Conservation (phyloP, 2,329 filamentous ascomycete genomes). For the Hymenoscyphus salicellus region DNA sequence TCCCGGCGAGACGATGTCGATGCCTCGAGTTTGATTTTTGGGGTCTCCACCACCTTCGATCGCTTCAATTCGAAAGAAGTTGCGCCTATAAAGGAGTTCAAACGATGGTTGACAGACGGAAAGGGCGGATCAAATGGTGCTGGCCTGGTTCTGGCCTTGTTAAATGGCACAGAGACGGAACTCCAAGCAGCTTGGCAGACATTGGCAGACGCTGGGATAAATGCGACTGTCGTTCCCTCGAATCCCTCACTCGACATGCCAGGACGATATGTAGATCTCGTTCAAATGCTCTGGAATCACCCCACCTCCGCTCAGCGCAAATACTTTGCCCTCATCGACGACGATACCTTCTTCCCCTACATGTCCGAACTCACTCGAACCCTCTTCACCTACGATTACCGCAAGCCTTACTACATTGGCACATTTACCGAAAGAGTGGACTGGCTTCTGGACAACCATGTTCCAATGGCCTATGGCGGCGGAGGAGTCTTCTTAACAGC, state of each 20-base stretch:
- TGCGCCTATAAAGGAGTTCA: constrained; percentile 56
- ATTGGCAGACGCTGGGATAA: constrained; percentile 49
- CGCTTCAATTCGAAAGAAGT: constrained; percentile 51
- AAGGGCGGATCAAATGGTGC: constrained; percentile 55
- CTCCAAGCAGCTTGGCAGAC: constrained; percentile 47
- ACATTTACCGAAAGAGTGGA: constrained; percentile 35
- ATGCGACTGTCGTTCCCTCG: constrained; percentile 55
- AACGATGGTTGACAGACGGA: constrained; percentile 57
- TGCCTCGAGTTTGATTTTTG: constrained; percentile 56
- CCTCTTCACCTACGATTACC: constrained; percentile 35
- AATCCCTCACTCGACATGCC: constrained; percentile 55
- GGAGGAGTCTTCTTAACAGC: constrained; percentile 34
- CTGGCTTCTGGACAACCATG: constrained; percentile 29
- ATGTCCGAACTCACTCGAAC: constrained; percentile 31
- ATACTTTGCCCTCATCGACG: constrained; percentile 35
- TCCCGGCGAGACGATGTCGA: constrained; percentile 51
- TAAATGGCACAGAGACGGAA: constrained; percentile 51
- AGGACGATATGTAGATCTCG: constrained; percentile 55
- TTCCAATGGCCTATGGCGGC: constrained; percentile 35
- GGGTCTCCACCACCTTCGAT: constrained; percentile 57
- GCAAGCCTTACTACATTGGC: constrained; percentile 34
- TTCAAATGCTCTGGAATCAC: constrained; percentile 54
- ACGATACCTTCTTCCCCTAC: constrained; percentile 37
- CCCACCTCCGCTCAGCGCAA: constrained; percentile 30
- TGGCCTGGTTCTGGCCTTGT: constrained; percentile 53